These are phyloP conservation scores for Annulohypoxylon bovei DNA, from an alignment of 495 filamentous ascomycete genomes.

Conservation along the genomic window DNA sequence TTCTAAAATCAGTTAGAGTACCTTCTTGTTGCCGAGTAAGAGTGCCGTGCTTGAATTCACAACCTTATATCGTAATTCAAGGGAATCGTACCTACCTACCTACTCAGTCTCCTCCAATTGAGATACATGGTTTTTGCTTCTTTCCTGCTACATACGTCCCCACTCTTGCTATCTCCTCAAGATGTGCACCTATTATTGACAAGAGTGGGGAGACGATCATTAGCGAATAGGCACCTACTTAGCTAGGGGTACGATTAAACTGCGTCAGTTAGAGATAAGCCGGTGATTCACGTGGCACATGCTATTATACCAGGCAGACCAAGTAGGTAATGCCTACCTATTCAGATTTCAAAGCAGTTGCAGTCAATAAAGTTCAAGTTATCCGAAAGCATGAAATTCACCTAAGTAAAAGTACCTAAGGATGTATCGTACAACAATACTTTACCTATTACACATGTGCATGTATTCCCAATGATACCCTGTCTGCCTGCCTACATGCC, in stretches of 20 bases:
- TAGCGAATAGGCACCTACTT: background rate
- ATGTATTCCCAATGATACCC: background rate
- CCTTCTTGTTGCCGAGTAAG: background rate
- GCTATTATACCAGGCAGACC: background rate
- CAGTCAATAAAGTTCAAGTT: too few species aligned
- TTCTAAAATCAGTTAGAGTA: slow-evolving; percentile 9
- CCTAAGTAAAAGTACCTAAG: background rate
- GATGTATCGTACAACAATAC: background rate
- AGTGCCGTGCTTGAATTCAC: background rate
- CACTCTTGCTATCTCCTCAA: slow-evolving; percentile 22
- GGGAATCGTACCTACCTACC: background rate
- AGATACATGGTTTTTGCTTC: background rate
- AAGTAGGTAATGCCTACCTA: too few species aligned
- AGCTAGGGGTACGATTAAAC: background rate
- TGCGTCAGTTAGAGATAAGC: slow-evolving; percentile 26
- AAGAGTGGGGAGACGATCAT: slow-evolving; percentile 19
- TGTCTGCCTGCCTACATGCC: background rate
- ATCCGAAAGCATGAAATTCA: background rate
- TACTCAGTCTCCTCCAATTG: too few species aligned
- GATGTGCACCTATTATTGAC: background rate
- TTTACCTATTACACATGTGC: background rate
- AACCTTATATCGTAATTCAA: background rate
- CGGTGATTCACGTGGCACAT: background rate
- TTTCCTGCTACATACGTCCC: background rate
- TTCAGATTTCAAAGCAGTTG: background rate